A percentile compares a stretch with the other conserved stretches of the same genome.
These are phyloP conservation scores for Metschnikowia santaceciliae DNA, from an alignment of 805 yeast species.

Conservation along the genomic window DNA sequence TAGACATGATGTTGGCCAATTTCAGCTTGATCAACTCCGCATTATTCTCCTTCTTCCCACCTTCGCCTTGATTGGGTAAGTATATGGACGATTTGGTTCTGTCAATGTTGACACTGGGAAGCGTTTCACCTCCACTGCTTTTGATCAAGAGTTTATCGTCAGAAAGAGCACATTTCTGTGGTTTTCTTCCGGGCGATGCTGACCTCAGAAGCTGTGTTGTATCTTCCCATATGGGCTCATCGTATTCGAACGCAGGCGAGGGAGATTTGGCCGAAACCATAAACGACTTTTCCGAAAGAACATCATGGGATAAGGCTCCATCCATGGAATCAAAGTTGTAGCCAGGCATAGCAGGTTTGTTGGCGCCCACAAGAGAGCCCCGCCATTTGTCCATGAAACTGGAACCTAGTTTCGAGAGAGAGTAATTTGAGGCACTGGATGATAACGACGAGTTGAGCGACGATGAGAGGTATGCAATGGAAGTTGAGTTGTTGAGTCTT, in stretches of 20 bases:
- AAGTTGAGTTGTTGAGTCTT: conserved; percentile 23
- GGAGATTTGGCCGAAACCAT: conserved; percentile 11
- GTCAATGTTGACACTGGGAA: conserved; percentile 7
- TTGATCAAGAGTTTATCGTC: conserved; percentile 2
- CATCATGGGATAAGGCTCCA: conserved; percentile 7
- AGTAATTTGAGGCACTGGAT: conserved; percentile 35
- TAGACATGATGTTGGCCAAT: conserved; percentile 1
- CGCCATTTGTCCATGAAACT: conserved; percentile 46
- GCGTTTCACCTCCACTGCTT: conserved; percentile 11
- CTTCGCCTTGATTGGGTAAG: conserved; percentile 2
- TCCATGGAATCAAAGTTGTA: conserved; percentile 8
- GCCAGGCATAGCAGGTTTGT: conserved; percentile 2
- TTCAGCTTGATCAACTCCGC: conserved; percentile 3
- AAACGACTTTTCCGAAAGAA: conserved; percentile 5
- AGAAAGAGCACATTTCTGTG: conserved; percentile 15
- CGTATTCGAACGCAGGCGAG: conserved; percentile 16
- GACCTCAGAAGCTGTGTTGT: conserved; percentile 5
- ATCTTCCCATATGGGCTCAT: conserved; percentile 16
- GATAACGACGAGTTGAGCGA: conserved; percentile 38
- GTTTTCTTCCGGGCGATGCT: background rate
- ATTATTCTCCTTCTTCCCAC: conserved; percentile 5
- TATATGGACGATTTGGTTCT: conserved; percentile 7
- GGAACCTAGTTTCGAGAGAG: conserved; percentile 38
- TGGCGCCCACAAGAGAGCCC: conserved; percentile 23
- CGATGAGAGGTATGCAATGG: conserved; percentile 39